A percentile compares a stretch with the other conserved stretches of the same genome.
Evolutionary conservation across 345 rosid genomes (phyloP).

Genomic region (Trapa bicornis): DNA sequence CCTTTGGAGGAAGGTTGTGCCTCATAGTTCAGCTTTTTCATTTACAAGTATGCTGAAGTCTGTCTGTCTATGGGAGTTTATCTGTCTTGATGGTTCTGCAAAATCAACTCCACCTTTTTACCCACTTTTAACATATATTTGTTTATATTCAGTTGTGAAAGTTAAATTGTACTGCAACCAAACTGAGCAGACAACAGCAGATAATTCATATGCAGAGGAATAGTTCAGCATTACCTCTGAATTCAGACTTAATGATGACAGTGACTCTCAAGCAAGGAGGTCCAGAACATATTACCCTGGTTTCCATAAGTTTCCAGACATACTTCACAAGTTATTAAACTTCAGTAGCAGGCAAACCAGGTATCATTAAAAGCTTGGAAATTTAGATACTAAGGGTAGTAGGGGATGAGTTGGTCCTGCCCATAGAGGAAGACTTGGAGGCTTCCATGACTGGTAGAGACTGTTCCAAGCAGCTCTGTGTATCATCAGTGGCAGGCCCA

Average conservation of each 20-base stretch:
- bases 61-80: not conserved
- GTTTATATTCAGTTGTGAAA: too few species aligned
- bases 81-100: not conserved
- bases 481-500: constrained; percentile 43
- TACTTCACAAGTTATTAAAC: constrained; percentile 13
- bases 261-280: not conserved
- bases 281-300: not conserved
- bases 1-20: not conserved
- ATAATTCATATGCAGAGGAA: not conserved
- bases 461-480: constrained; percentile 75
- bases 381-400: not conserved
- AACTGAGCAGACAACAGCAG: not conserved
- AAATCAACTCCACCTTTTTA: too few species aligned
- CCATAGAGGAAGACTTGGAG: constrained; percentile 73
- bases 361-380: not conserved
- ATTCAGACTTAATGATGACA: not conserved
- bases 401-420: constrained; percentile 54
- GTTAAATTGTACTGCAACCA: not conserved
- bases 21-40: not conserved
- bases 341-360: not conserved
- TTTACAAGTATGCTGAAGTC: not conserved
- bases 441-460: constrained; percentile 52
- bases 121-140: too few species aligned
- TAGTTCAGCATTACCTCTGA: not conserved
- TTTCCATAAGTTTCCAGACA: not conserved